These are phyloP conservation scores for Lentinula guzmanii DNA, from an alignment of 768 basidiomycete species.

Conservation along the genomic window DNA sequence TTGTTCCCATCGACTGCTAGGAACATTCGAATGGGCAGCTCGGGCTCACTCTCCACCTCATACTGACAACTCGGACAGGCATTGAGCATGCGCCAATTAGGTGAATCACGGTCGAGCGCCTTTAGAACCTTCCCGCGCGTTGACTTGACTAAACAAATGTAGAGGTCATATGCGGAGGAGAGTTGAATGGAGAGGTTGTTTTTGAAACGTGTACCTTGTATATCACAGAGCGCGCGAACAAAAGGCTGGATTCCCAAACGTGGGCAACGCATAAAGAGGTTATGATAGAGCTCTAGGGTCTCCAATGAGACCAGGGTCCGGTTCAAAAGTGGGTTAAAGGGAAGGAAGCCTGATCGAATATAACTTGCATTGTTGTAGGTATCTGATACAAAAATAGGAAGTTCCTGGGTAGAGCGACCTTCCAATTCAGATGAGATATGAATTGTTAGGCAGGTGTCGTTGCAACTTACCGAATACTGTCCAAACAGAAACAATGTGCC, in stretches of 20 bases:
- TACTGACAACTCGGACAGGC: slow-evolving; percentile 11
- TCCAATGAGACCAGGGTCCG: background rate
- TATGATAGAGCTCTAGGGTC: slow-evolving; percentile 7
- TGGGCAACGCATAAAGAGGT: slow-evolving; percentile 6
- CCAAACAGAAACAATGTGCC: too few species aligned
- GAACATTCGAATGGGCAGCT: slow-evolving; percentile 4
- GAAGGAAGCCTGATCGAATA: background rate
- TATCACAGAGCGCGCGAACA: slow-evolving; percentile 13
- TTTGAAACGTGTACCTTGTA: slow-evolving; percentile 8
- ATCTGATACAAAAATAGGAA: too few species aligned
- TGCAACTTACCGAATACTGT: too few species aligned
- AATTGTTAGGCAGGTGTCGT: too few species aligned
- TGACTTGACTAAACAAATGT: slow-evolving; percentile 1
- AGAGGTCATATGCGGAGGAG: slow-evolving; percentile 8
- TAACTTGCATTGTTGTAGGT: background rate
- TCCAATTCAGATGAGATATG: too few species aligned
- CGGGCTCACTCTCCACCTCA: slow-evolving; percentile 7
- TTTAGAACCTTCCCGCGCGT: background rate
- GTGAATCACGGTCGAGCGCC: slow-evolving; percentile 5
- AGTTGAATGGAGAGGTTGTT: slow-evolving; percentile 2
- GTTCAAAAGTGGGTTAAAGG: background rate
- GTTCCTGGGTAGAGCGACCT: too few species aligned
- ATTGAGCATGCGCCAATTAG: slow-evolving; percentile 10
- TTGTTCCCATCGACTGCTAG: slow-evolving; percentile 11
- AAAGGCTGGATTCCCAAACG: slow-evolving; percentile 15